Base-by-base conservation (phyloP, 2,329 filamentous ascomycete species). In the Penicillium sp. region DNA sequence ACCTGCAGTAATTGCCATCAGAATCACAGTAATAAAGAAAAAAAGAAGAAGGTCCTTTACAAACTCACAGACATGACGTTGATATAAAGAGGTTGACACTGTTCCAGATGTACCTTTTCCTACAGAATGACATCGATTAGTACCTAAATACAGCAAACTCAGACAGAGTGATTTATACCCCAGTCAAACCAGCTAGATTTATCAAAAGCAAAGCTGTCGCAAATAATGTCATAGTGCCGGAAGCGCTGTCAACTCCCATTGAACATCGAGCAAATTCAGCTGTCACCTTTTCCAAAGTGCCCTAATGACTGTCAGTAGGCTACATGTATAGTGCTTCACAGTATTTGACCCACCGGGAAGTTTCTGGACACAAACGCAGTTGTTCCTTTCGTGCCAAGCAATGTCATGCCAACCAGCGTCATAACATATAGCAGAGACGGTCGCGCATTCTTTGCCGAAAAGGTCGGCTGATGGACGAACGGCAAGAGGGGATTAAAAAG, bases 381-480 rank as follows among this genome's bases (percentile, higher is more conserved):
- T 11, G 80, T 78, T 11, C 80, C 80, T 42, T 78, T 79, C 1
- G 80, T 82, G 9, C 78, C 79, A 37, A 82, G 63, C 48, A 82
- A 76, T 47, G 78, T 78, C 62, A 82, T 73, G 4, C 80, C 80
- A 33, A 82, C 79, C 14, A 82, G 72, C 60, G 78, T 82, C 78
- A 83, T 82, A 22, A 75, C 75, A 45, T 82, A 77, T 0, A 82
- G 66, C 17, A 82, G 65, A 10, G 79, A 73, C 22, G 73, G 69
- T 19, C 75, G 75, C 4, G 78, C 76, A 41, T 76, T 77, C 48
- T 77, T 79, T 1, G 79, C 78, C 14, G 75, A 77, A 57, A 82
- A 83, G 0, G 80, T 81, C 2, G 80, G 79, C 14, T 80, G 72
- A 61, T 83, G 80, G 7, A 83, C 77, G 57, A 82, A 81, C 0